A percentile compares a stretch with the other conserved stretches of the same genome.
phyloP scores from a whole-genome alignment of 2,329 filamentous ascomycete genomes.

The Aspergillus quadricinctus region DNA sequence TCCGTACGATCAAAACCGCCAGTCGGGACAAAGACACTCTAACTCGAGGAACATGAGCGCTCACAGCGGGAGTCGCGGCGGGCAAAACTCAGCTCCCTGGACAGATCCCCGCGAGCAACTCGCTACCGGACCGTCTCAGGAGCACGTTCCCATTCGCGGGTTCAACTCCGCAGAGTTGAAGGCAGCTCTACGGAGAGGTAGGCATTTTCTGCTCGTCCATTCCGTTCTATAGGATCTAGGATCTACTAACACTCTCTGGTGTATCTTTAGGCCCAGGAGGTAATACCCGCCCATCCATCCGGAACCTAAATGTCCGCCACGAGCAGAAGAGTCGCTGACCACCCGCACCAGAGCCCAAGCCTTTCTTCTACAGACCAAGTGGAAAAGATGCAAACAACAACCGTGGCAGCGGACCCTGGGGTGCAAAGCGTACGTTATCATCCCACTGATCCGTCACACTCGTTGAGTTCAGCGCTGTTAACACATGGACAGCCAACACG shows the following conservation, averaged over 20 bases:
- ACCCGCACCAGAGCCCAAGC: constrained; percentile 26
- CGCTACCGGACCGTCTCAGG: constrained; percentile 21
- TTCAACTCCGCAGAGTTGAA: constrained; percentile 44
- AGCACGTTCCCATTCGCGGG: constrained; percentile 39
- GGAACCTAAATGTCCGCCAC: background rate
- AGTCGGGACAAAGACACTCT: constrained; percentile 34
- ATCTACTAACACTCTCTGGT: background rate
- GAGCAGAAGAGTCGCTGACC: constrained; percentile 4
- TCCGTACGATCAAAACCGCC: constrained; percentile 32
- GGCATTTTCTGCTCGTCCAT: background rate
- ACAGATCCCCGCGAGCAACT: constrained; percentile 20
- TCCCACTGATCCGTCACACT: background rate
- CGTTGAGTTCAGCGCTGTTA: constrained; percentile 1
- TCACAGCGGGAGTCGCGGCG: constrained; percentile 30
- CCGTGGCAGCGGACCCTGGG: constrained; percentile 40
- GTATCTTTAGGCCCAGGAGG: constrained; percentile 25
- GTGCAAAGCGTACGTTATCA: constrained; percentile 38
- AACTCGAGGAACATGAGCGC: constrained; percentile 28
- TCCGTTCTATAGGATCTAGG: background rate
- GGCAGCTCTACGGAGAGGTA: constrained; percentile 39
- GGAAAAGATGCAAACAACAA: constrained; percentile 34
- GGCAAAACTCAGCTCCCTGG: constrained; percentile 27
- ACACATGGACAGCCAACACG: constrained; percentile 35
- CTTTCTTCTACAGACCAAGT: constrained; percentile 36
- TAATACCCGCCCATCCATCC: constrained; percentile 11